Percentiles rank a stretch among this genome's conserved stretches.
Conservation (phyloP, 225 moss, liverwort and hornwort genomes). For the Pseudoscleropodium purum region DNA sequence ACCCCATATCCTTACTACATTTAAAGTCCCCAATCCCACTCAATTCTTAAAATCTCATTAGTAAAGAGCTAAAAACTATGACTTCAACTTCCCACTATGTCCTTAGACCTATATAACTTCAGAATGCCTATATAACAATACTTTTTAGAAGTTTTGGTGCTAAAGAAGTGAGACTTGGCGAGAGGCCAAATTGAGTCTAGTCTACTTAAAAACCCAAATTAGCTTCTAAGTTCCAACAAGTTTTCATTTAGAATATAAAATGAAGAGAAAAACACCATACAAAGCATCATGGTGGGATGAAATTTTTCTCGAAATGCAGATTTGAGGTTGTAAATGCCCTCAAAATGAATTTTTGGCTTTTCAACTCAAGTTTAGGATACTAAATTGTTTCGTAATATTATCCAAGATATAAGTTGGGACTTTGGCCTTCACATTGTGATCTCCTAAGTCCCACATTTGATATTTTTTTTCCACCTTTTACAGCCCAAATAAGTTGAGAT, state of each 20-base stretch:
- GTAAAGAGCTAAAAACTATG: background rate
- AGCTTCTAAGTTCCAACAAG: rapidly evolving
- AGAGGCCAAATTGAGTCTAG: rapidly evolving
- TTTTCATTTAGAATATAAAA: background rate
- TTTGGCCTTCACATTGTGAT: background rate
- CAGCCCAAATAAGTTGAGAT: rapidly evolving
- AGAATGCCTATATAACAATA: background rate
- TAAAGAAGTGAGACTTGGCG: background rate
- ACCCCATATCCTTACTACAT: too few relatives aligned
- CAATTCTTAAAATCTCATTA: background rate
- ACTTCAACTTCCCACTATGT: background rate
- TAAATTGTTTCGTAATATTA: too few relatives aligned
- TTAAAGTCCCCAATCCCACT: background rate
- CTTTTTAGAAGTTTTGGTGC: background rate
- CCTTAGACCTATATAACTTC: background rate
- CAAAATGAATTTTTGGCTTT: background rate
- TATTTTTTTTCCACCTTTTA: too few relatives aligned
- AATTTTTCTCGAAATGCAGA: rapidly evolving
- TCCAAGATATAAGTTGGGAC: background rate
- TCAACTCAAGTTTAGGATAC: rapidly evolving
- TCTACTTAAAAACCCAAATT: too few relatives aligned
- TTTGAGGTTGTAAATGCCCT: background rate
- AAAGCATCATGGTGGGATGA: rapidly evolving
- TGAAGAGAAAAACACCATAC: background rate
- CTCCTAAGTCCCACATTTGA: background rate